These are phyloP conservation scores for Parascedosporium putredinis DNA, from an alignment of 2,329 filamentous ascomycete genomes.

Conservation along the genomic window DNA sequence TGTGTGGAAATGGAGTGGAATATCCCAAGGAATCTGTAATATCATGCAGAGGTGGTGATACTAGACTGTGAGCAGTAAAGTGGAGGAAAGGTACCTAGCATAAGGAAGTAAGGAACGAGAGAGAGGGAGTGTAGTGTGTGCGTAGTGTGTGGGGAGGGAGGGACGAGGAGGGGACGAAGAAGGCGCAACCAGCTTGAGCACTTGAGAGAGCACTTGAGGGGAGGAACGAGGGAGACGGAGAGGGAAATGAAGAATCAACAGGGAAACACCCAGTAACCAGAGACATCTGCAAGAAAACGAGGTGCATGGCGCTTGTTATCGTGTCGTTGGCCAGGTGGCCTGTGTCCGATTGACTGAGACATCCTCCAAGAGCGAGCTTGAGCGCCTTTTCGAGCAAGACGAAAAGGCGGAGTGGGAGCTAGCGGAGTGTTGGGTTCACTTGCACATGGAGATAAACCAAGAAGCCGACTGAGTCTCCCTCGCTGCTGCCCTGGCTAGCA, in stretches of 20 bases:
- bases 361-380: neutral
- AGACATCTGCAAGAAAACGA: neutral
- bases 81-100: too few relatives aligned
- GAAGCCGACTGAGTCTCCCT: too few relatives aligned
- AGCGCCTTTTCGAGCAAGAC: neutral
- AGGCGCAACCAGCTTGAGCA: too few relatives aligned
- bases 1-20: neutral
- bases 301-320: neutral
- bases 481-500: too few relatives aligned
- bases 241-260: neutral
- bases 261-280: neutral
- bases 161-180: too few relatives aligned
- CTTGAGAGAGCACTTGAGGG: too few relatives aligned
- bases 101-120: too few relatives aligned
- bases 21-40: neutral
- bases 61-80: neutral
- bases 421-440: too few relatives aligned
- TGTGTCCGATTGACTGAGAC: slow-evolving; percentile 1
- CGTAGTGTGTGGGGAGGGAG: too few relatives aligned
- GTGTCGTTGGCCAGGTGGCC: neutral
- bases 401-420: neutral
- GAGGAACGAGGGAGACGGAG: too few relatives aligned
- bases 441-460: too few relatives aligned
- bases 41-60: neutral
- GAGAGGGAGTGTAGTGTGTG: too few relatives aligned